Percentiles rank a stretch among this genome's conserved stretches.
phyloP scores from a whole-genome alignment of 306 rosid species.

The Ammopiptanthus mongolicus region DNA sequence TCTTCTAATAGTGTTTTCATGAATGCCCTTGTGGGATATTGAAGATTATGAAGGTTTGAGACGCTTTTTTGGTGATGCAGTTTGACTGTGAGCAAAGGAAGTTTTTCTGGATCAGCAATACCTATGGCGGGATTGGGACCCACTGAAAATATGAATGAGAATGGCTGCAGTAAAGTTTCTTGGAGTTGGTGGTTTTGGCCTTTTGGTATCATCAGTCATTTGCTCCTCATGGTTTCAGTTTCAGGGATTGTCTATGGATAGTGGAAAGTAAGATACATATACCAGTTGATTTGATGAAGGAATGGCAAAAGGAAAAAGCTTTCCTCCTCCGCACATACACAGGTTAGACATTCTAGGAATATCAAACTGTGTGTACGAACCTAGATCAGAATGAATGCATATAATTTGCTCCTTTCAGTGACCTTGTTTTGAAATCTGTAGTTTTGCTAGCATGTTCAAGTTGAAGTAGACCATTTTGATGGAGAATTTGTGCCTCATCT shows the following conservation, averaged over 20 bases:
- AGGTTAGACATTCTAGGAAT: slow-evolving; percentile 25
- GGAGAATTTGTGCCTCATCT: neutral
- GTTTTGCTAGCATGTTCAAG: neutral
- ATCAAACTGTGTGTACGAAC: slow-evolving; percentile 1
- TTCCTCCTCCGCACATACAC: slow-evolving; percentile 18
- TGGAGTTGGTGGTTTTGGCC: slow-evolving; percentile 48
- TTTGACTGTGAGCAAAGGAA: slow-evolving; percentile 45
- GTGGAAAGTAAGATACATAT: neutral
- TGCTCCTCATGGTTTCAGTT: slow-evolving; percentile 30
- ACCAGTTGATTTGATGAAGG: neutral
- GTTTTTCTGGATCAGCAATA: slow-evolving; percentile 38
- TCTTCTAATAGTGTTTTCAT: neutral
- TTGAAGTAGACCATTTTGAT: neutral
- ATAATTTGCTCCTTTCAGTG: neutral
- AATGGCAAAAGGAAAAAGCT: slow-evolving; percentile 8
- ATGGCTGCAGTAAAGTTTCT: slow-evolving; percentile 30
- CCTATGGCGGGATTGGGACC: slow-evolving; percentile 45
- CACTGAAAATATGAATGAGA: slow-evolving; percentile 48
- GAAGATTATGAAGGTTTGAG: neutral
- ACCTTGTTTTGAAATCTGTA: neutral
- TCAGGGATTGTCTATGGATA: neutral
- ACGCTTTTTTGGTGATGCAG: slow-evolving; percentile 37
- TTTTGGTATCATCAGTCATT: slow-evolving; percentile 14
- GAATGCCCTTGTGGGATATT: neutral
- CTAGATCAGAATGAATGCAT: neutral